Evolutionary conservation across 495 filamentous ascomycete species (phyloP), one percentile per base, ranked within the genome.

Genomic region (Bryoglossum gracile): DNA sequence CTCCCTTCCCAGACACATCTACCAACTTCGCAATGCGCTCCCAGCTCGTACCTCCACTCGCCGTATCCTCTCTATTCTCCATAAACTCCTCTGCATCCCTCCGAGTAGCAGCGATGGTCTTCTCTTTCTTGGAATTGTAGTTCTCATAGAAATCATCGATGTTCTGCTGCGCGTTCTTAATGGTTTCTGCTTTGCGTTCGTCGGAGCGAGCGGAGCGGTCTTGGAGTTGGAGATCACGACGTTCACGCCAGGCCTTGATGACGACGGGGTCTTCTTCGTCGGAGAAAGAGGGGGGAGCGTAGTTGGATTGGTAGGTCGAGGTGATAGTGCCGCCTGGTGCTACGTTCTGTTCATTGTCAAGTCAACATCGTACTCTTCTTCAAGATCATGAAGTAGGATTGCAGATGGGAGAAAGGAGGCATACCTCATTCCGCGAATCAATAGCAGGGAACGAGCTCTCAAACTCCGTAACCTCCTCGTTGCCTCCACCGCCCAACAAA

Each of bases 71-170:
- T 35, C 91, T 78, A 60, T 69, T 87, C 41, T 79, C 81, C 23
- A 96, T 70, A 69, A 96, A 97, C 54, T 96, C 82, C 63, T 97
- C 90, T n/a, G 90, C 92, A 56, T 97, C 94, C 57, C 82, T 76
- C 51, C 83, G 76, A 25, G 94, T 89, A 70, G 90, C 84, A 33
- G 82, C 76, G 53, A 94, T 80, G 47, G 67, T 74, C 76, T 97
- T 97, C 57, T 97, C 92, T 59, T 89, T 87, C 71, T 95, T 95
- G 62, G 83, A 82, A 70, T 95, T 95, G 77, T 99, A 99, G 64
- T 94, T 95, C 64, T 95, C 89, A 72, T 99, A 99, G 73, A 99
- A 99, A 59, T 95, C 94, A 59, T 99, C 92, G 49, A 97, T 90
- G 63, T 89, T 85, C 57, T 85, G 73, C 50, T 83, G 88, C 30